Percentiles rank a stretch among this genome's conserved stretches.
phyloP scores from a whole-genome alignment of 257 asterid species.

The Penstemon davidsonii region DNA sequence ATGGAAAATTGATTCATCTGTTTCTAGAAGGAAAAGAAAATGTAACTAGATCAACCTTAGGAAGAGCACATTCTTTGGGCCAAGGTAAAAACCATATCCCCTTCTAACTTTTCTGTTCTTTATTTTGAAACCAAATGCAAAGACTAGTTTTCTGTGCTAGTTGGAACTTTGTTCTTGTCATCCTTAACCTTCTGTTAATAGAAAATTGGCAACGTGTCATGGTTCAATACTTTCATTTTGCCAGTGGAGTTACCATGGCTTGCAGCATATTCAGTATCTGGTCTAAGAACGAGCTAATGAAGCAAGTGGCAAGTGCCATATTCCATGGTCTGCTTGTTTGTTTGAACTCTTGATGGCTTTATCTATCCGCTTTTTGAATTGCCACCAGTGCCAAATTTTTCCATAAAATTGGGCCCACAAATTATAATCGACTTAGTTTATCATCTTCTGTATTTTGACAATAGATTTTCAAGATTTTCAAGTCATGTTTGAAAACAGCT shows the following conservation, averaged over 20 bases:
- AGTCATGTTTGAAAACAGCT: neutral
- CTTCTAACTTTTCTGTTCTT: neutral
- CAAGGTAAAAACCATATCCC: neutral
- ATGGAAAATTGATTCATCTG: neutral
- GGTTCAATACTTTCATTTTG: neutral
- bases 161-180: neutral
- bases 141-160: neutral
- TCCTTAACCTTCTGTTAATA: too few species aligned
- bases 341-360: neutral
- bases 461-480: too few species aligned
- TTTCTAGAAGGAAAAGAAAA: slow-evolving; percentile 16
- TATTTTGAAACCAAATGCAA: slow-evolving; percentile 3
- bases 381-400: neutral
- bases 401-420: neutral
- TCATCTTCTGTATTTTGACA: neutral
- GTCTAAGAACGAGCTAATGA: too few species aligned
- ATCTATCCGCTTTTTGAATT: neutral
- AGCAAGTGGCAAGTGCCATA: too few species aligned
- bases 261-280: too few species aligned
- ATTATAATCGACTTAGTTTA: neutral
- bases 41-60: neutral
- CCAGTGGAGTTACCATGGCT: too few species aligned
- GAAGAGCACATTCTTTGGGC: slow-evolving; percentile 20
- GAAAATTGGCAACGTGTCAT: neutral
- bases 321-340: neutral